These are phyloP conservation scores for Candida vartiovaarae DNA, from an alignment of 805 yeast genomes.

Conservation along the genomic window DNA sequence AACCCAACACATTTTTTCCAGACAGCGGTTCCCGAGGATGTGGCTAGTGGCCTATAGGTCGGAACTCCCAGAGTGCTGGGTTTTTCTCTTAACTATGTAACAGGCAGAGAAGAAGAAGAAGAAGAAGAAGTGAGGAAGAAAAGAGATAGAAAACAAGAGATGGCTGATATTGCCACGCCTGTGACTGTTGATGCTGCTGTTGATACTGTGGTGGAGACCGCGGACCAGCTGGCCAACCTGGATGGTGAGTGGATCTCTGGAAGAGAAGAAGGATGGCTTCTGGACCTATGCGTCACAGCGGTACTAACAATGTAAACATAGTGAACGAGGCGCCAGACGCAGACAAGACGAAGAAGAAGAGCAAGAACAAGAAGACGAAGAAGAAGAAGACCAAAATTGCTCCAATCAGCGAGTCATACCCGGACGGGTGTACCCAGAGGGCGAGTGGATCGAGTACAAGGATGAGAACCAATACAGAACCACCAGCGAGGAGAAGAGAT, in stretches of 20 bases:
- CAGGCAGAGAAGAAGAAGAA: too few relatives aligned
- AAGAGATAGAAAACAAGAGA: too few relatives aligned
- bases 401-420: slow-evolving; percentile 60
- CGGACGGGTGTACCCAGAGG: slow-evolving; percentile 75
- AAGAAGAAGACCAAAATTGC: slow-evolving; percentile 48
- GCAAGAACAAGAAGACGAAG: slow-evolving; percentile 55
- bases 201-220: slow-evolving; percentile 1
- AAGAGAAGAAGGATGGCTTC: too few relatives aligned
- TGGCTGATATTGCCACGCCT: too few relatives aligned
- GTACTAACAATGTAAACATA: slow-evolving; percentile 11
- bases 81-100: too few relatives aligned
- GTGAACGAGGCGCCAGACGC: slow-evolving; percentile 17
- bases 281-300: too few relatives aligned
- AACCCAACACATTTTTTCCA: too few relatives aligned
- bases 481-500: slow-evolving; percentile 81
- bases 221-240: slow-evolving; percentile 14
- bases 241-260: slow-evolving; percentile 6
- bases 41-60: too few relatives aligned
- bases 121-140: too few relatives aligned
- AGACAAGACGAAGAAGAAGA: slow-evolving; percentile 30
- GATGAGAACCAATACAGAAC: slow-evolving; percentile 62
- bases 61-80: too few relatives aligned
- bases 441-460: slow-evolving; percentile 75
- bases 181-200: too few relatives aligned
- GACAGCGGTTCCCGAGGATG: too few relatives aligned